Evolutionary conservation across 2,329 filamentous ascomycete species (phyloP).

Genomic region (Fusarium begoniae): DNA sequence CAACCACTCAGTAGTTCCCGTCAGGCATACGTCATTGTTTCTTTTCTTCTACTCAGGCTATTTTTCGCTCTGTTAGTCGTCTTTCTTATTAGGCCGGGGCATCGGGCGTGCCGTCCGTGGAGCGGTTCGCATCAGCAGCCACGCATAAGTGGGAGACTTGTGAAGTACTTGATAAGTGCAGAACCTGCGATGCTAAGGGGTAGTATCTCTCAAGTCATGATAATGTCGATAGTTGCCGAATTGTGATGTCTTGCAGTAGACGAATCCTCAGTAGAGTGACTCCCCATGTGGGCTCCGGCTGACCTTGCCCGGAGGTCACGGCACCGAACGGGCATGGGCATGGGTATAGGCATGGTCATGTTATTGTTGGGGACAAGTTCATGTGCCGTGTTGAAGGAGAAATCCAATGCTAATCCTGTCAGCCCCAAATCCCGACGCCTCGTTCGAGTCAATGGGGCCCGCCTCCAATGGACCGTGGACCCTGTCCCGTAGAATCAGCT

Average conservation of each 20-base stretch:
- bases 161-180: slow-evolving; percentile 1
- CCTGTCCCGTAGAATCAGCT: slow-evolving; percentile 17
- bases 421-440: slow-evolving; percentile 16
- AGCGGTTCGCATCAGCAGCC: slow-evolving; percentile 21
- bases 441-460: slow-evolving; percentile 16
- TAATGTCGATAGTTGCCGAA: slow-evolving; percentile 19
- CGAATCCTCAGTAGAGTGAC: background rate
- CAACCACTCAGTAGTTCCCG: slow-evolving; percentile 21
- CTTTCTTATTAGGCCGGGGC: background rate
- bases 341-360: background rate
- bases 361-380: background rate
- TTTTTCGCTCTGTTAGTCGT: background rate
- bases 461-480: slow-evolving; percentile 16
- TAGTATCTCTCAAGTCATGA: slow-evolving; percentile 18
- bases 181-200: background rate
- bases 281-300: slow-evolving; percentile 37
- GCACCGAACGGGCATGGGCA: slow-evolving; percentile 29
- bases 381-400: slow-evolving; percentile 13
- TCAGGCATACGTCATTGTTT: slow-evolving; percentile 36
- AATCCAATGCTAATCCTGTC: background rate
- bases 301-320: slow-evolving; percentile 39
- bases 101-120: slow-evolving; percentile 20
- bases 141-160: slow-evolving; percentile 8
- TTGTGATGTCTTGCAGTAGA: slow-evolving; percentile 8
- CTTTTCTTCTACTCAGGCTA: background rate